Percentiles rank a stretch among this genome's conserved stretches.
phyloP scores from a whole-genome alignment of 805 yeast species.

The Candida saitoana region DNA sequence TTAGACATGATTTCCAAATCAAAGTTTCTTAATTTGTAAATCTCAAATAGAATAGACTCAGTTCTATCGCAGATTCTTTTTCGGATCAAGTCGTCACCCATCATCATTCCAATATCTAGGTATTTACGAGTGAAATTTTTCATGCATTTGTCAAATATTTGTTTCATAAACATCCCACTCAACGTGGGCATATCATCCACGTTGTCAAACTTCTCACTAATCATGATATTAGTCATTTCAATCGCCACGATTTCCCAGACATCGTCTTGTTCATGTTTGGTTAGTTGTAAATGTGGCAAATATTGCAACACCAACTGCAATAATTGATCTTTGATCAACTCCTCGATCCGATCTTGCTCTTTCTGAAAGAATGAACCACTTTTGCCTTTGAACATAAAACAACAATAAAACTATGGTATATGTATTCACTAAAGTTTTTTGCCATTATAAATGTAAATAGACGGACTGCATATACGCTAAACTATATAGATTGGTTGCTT shows the following conservation, averaged over 20 bases:
- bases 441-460: neutral
- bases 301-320: slow-evolving; percentile 24
- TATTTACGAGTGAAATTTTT: slow-evolving; percentile 9
- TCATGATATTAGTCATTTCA: slow-evolving; percentile 20
- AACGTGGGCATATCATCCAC: slow-evolving; percentile 22
- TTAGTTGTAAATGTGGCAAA: slow-evolving; percentile 31
- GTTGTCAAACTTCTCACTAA: slow-evolving; percentile 12
- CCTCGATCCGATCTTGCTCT: slow-evolving; percentile 20
- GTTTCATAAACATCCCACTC: slow-evolving; percentile 22
- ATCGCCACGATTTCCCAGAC: slow-evolving; percentile 35
- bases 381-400: slow-evolving; percentile 7
- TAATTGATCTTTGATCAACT: slow-evolving; percentile 22
- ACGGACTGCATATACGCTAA: neutral
- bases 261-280: slow-evolving; percentile 20
- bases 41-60: slow-evolving; percentile 20
- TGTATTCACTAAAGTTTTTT: neutral
- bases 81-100: neutral
- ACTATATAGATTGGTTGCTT: no score
- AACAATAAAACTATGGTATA: neutral
- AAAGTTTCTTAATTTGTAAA: slow-evolving; percentile 15
- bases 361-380: slow-evolving; percentile 24
- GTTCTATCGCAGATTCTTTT: slow-evolving; percentile 7
- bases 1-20: slow-evolving; percentile 22
- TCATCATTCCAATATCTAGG: neutral
- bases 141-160: slow-evolving; percentile 16